Percentiles rank a stretch among this genome's conserved stretches.
Conservation (phyloP, 106 monocot species). For the Platanthera zijinensis region DNA sequence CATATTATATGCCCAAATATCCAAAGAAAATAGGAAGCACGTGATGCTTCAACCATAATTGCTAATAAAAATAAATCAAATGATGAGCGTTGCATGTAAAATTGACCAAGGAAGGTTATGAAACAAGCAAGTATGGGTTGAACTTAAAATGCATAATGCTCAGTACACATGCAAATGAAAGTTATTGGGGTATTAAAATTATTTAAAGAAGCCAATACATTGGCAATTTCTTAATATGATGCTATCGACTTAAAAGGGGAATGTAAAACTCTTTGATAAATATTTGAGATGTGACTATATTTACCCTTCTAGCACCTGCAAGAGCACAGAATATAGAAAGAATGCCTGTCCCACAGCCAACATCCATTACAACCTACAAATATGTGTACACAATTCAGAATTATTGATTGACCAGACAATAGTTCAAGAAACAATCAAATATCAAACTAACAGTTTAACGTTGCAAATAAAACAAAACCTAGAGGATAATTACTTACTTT, state of each 20-base stretch:
- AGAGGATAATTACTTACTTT: slow-evolving; percentile 43
- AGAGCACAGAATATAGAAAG: slow-evolving; percentile 87
- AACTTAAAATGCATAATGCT: not conserved
- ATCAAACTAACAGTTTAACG: not conserved
- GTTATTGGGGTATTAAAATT: not conserved
- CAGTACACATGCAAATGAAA: not conserved
- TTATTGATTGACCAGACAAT: not conserved
- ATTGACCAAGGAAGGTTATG: not conserved
- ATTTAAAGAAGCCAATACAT: not conserved
- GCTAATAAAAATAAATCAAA: not conserved
- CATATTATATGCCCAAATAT: not conserved
- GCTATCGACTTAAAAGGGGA: not conserved
- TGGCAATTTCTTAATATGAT: not conserved
- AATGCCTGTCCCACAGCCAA: slow-evolving; percentile 89
- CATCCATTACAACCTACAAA: slow-evolving; percentile 88
- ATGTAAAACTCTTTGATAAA: not conserved
- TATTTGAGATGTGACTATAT: slow-evolving; percentile 3
- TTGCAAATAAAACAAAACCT: not conserved
- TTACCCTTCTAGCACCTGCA: slow-evolving; percentile 82
- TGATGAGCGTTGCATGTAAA: not conserved
- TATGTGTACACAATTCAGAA: not conserved
- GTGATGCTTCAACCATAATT: not conserved
- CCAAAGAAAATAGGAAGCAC: not conserved
- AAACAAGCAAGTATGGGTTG: not conserved
- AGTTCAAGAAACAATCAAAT: not conserved